Evolutionary conservation across 768 basidiomycete species (phyloP), one percentile per base, ranked within the genome.

Genomic region (Phylloporus arenicola): DNA sequence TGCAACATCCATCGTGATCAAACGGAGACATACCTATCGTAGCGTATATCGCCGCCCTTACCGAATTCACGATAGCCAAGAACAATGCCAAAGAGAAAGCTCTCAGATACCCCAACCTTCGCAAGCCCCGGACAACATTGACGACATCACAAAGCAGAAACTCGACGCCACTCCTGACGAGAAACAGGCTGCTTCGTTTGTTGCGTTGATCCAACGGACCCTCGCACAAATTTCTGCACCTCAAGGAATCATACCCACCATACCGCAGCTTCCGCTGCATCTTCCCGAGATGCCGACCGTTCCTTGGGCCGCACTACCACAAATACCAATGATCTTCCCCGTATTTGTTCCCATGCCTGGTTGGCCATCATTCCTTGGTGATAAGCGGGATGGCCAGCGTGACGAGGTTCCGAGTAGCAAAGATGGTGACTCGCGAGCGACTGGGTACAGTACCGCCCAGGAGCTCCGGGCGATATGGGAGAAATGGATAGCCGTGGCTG

Each of bases 301-400:
- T 43, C 78, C 79, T 30, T 83, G 82, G 83, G 74, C 64, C 40
- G 76, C 77, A 24, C 62, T 86, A 14, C 82, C 83, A 5, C 84
- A 85, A 53, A 75, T 86, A 50, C 84, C 84, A 2, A 74, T 87
- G 68, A 85, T 87, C 12, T 90, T 92, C 76, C 88, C 89, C 16
- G 77, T 90, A 20, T 78, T 83, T 52, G 81, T 90, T 14, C 86
- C 89, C 4, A 67, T 77, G 62, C 79, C 84, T 29, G 75, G 72
- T 19, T 84, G 81, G 81, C 76, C 81, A 1, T 77, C 82, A 16
- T 80, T 88, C 65, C 71, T 84, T 49, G 77, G 81, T 47, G 80
- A 72, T 8, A 70, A 69, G 48, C 70, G 65, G 30, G 72, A 78
- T n/a, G 64, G 58, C 27, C 53, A 57, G 10, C 64, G 63, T 46